Conservation (phyloP, 768 basidiomycete genomes). For the Pulveroboletus ravenelii region DNA sequence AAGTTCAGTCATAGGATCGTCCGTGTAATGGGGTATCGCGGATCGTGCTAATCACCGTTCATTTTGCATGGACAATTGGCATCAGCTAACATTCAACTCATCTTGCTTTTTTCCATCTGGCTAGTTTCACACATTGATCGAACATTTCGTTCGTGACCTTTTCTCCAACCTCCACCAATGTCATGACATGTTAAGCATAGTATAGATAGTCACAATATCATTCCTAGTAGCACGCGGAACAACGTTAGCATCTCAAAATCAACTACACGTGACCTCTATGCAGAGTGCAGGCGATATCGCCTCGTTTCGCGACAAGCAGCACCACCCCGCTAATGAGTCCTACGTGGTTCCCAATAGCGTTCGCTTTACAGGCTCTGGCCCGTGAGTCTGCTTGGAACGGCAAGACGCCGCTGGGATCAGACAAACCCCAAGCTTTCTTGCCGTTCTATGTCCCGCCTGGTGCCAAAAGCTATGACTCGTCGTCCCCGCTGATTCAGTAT, state of each 20-base stretch:
- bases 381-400: slow-evolving; percentile 68
- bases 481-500: slow-evolving; percentile 62
- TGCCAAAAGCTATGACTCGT: slow-evolving; percentile 64
- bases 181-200: slow-evolving; percentile 30
- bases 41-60: slow-evolving; percentile 18
- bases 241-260: slow-evolving; percentile 1
- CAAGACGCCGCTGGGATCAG: slow-evolving; percentile 45
- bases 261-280: slow-evolving; percentile 23
- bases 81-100: slow-evolving; percentile 28
- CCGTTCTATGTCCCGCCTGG: slow-evolving; percentile 75
- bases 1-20: slow-evolving; percentile 43
- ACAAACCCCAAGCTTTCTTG: slow-evolving; percentile 43
- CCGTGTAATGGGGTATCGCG: slow-evolving; percentile 12
- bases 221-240: slow-evolving; percentile 11
- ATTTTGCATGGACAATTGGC: slow-evolving; percentile 27
- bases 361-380: slow-evolving; percentile 6
- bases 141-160: slow-evolving; percentile 24
- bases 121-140: slow-evolving; percentile 17
- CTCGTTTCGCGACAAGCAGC: neutral
- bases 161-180: slow-evolving; percentile 18
- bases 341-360: slow-evolving; percentile 2
- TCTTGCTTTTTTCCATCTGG: slow-evolving; percentile 22
- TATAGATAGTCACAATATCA: slow-evolving; percentile 33
- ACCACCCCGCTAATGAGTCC: slow-evolving; percentile 8
- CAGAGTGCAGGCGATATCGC: neutral